Evolutionary conservation across 1,139 yeast species (phyloP).

Genomic region (Meyerozyma athensensis): DNA sequence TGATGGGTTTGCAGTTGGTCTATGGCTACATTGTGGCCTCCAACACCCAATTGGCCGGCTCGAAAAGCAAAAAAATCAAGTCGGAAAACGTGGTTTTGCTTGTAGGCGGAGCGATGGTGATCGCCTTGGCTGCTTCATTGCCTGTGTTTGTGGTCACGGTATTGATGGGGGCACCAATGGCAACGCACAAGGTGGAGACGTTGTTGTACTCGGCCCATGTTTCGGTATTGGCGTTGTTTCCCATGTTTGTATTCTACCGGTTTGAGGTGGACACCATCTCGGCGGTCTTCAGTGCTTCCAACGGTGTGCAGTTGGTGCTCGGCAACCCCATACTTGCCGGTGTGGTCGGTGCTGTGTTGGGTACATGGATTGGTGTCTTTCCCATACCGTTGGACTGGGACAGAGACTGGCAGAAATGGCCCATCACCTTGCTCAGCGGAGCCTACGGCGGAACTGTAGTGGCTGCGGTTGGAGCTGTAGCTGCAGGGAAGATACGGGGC

Average conservation of each 20-base stretch:
- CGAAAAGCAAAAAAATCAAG: slow-evolving; percentile 16
- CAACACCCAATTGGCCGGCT: slow-evolving; percentile 17
- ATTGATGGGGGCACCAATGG: slow-evolving; percentile 84
- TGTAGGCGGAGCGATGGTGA: slow-evolving; percentile 31
- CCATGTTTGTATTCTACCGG: slow-evolving; percentile 58
- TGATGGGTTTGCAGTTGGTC: slow-evolving; percentile 22
- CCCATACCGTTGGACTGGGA: slow-evolving; percentile 99
- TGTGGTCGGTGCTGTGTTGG: slow-evolving; percentile 52
- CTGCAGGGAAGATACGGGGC: neutral
- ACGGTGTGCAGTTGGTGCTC: slow-evolving; percentile 21
- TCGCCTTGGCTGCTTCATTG: slow-evolving; percentile 43
- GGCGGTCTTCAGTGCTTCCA: slow-evolving; percentile 19
- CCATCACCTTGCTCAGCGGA: slow-evolving; percentile 84
- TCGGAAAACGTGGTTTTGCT: slow-evolving; percentile 30
- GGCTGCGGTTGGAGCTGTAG: slow-evolving; percentile 31
- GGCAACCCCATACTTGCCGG: slow-evolving; percentile 36
- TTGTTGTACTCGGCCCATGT: slow-evolving; percentile 61
- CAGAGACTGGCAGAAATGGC: slow-evolving; percentile 96
- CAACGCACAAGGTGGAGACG: slow-evolving; percentile 54
- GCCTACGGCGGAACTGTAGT: slow-evolving; percentile 65
- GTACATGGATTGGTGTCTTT: slow-evolving; percentile 89
- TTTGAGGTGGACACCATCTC: slow-evolving; percentile 40
- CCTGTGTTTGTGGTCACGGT: slow-evolving; percentile 52
- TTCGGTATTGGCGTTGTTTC: slow-evolving; percentile 57
- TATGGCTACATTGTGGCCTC: slow-evolving; percentile 24